These are phyloP conservation scores for Tylopilus subfusipes DNA, from an alignment of 768 basidiomycete genomes.

Conservation along the genomic window DNA sequence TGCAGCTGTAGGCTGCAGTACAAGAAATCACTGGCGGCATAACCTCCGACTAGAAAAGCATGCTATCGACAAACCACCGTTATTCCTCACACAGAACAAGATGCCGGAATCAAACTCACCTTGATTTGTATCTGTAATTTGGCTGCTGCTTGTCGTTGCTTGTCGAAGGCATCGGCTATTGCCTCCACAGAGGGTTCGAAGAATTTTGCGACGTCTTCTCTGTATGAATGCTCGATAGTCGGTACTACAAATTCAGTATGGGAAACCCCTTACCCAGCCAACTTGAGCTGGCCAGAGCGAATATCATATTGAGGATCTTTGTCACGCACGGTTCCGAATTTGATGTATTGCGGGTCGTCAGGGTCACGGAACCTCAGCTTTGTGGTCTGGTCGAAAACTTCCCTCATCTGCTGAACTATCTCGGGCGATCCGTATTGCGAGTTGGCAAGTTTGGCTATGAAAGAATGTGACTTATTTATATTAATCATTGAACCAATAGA, in stretches of 20 bases:
- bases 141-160: constrained; percentile 20
- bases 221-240: constrained; percentile 13
- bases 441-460: too few species aligned
- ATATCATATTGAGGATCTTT: constrained; percentile 34
- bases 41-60: constrained; percentile 51
- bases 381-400: constrained; percentile 33
- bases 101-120: not conserved
- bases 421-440: too few species aligned
- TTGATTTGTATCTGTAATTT: constrained; percentile 25
- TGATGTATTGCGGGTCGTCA: constrained; percentile 35
- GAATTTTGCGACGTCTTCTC: constrained; percentile 35
- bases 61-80: constrained; percentile 8
- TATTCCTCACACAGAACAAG: too few species aligned
- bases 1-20: constrained; percentile 38
- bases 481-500: not conserved
- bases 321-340: constrained; percentile 36
- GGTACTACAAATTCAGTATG: too few species aligned
- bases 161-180: constrained; percentile 32
- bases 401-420: constrained; percentile 28
- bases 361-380: constrained; percentile 40
- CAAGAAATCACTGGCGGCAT: constrained; percentile 45
- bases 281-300: constrained; percentile 34
- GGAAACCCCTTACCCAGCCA: too few species aligned
- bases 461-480: too few species aligned
- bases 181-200: constrained; percentile 42